phyloP scores from a whole-genome alignment of 2,329 filamentous ascomycete species.

The Grosmannia serpens region DNA sequence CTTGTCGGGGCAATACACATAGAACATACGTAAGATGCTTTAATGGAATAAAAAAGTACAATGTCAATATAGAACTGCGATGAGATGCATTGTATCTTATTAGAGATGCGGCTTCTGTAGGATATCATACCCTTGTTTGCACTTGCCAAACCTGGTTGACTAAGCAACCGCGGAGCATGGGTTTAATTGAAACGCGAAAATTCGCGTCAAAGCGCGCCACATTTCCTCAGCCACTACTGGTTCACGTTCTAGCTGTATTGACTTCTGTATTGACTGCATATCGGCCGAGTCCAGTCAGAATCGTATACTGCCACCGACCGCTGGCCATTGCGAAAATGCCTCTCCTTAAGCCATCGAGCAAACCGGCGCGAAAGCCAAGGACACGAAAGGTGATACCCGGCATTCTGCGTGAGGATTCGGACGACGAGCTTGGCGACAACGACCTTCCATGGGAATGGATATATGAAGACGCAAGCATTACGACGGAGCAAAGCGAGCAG shows the following conservation, averaged over 20 bases:
- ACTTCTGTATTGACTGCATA: background rate
- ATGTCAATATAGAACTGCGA: background rate
- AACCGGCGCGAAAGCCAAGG: constrained; percentile 4
- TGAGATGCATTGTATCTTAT: background rate
- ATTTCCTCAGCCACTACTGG: background rate
- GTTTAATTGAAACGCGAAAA: constrained; percentile 10
- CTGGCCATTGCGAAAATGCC: constrained; percentile 5
- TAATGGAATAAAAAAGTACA: background rate
- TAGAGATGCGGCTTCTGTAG: background rate
- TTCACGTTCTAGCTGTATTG: background rate
- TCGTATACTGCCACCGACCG: background rate
- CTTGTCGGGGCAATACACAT: background rate
- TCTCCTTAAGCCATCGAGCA: constrained; percentile 4
- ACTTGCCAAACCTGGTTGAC: background rate
- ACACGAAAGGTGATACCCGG: constrained; percentile 30
- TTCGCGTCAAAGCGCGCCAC: constrained; percentile 3
- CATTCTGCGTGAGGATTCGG: constrained; percentile 65
- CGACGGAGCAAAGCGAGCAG: constrained; percentile 1
- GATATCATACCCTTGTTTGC: background rate
- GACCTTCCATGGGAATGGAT: constrained; percentile 74
- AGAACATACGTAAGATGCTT: background rate
- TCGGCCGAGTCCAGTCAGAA: background rate
- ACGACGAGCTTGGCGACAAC: constrained; percentile 70
- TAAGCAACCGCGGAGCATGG: background rate
- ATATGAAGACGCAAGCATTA: constrained; percentile 34